These are phyloP conservation scores for Penicillium sp. DNA, from an alignment of 2,329 filamentous ascomycete genomes.

Conservation along the genomic window DNA sequence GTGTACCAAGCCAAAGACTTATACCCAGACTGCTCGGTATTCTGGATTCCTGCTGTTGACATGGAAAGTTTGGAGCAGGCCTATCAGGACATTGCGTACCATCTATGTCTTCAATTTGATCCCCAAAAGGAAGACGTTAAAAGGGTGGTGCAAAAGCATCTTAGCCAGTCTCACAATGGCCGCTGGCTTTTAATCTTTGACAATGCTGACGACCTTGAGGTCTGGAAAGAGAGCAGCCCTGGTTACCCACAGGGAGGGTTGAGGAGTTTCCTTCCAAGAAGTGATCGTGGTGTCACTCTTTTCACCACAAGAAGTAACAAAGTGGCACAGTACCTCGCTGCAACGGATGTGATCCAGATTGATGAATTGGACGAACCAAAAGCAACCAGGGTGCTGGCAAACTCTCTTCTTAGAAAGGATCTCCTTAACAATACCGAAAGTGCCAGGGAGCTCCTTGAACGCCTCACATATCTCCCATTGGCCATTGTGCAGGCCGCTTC, in stretches of 20 bases:
- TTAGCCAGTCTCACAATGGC: slow-evolving; percentile 13
- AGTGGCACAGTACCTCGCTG: slow-evolving; percentile 20
- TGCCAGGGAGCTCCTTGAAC: slow-evolving; percentile 15
- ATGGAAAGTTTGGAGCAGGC: slow-evolving; percentile 24
- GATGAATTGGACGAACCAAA: slow-evolving; percentile 13
- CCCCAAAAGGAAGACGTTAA: slow-evolving; percentile 9
- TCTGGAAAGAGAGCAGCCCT: slow-evolving; percentile 12
- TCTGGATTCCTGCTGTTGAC: slow-evolving; percentile 31
- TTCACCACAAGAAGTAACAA: slow-evolving; percentile 32
- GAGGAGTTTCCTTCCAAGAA: slow-evolving; percentile 17
- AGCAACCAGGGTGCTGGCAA: slow-evolving; percentile 15
- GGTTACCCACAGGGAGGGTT: neutral
- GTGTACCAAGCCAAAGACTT: slow-evolving; percentile 21
- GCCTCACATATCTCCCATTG: slow-evolving; percentile 30
- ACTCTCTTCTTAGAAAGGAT: slow-evolving; percentile 12
- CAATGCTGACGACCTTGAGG: slow-evolving; percentile 29
- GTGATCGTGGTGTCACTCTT: slow-evolving; percentile 24
- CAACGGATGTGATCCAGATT: slow-evolving; percentile 18
- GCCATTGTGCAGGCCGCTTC: slow-evolving; percentile 33
- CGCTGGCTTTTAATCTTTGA: slow-evolving; percentile 32
- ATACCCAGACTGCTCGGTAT: slow-evolving; percentile 22
- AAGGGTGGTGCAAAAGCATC: slow-evolving; percentile 6
- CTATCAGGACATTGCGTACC: slow-evolving; percentile 20
- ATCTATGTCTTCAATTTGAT: slow-evolving; percentile 4
- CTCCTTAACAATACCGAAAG: slow-evolving; percentile 14